Evolutionary conservation across 305 asterid species (phyloP), one percentile per base, ranked within the genome.

Genomic region (Ajuga reptans): DNA sequence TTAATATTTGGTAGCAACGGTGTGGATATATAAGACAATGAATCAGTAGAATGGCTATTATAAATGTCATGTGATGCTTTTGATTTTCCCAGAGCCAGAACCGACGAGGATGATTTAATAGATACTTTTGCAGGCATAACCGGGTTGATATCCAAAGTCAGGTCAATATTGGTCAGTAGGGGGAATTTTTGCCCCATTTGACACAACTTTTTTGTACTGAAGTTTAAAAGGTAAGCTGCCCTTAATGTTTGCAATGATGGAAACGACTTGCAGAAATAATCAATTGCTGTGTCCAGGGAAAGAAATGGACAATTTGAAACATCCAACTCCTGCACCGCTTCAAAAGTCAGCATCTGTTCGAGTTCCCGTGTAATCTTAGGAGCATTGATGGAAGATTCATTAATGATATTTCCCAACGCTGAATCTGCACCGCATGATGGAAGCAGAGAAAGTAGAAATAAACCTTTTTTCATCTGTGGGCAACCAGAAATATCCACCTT

Each of bases 221-320:
- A 84, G 68, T 84, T 80, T 54, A 72, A 75, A 72, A 55, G 72
- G 71, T 88, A 79, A 71, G 89, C 89, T 7, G 97, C 98, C 79
- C 72, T 84, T 36, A 92, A 80, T 72, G 71, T 83, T 72, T 79
- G 76, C 59, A 89, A 78, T 59, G 86, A 88, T 78, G 98, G 97
- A 72, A 91, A 87, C 47, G 84, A 83, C 86, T 87, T 84, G 83
- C 82, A 43, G 45, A 89, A 78, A 75, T 73, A 85, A 66, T 84
- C 88, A 70, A 84, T 70, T 68, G 86, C 85, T 34, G 65, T 71
- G 66, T 85, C 92, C 75, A 92, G 86, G 68, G 85, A 79, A 69
- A 88, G 75, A 64, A 80, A 78, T 18, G 96, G 92, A 71, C 90
- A 92, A 61, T 85, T 90, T 51, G 98, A 92, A 71, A 92, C 82